Conservation (phyloP, 169 alveolate species). For the Plasmodium falciparum region DNA sequence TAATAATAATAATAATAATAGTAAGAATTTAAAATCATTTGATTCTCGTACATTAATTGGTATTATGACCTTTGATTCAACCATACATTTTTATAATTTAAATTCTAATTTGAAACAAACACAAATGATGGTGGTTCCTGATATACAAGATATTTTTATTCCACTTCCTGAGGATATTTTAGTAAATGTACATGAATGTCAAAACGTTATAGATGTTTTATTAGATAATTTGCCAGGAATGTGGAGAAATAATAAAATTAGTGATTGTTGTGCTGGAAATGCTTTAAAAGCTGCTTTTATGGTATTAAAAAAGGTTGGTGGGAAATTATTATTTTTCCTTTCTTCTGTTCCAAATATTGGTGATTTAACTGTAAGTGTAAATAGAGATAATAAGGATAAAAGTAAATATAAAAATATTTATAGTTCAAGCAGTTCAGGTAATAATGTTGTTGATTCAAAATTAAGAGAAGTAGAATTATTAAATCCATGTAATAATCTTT, state of each 20-base stretch:
- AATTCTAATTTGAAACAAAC: constrained; percentile 88
- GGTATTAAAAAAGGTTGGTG: constrained; percentile 95
- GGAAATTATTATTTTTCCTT: constrained; percentile 91
- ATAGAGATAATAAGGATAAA: constrained; percentile 80
- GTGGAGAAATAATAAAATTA: constrained; percentile 90
- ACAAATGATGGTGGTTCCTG: constrained; percentile 94
- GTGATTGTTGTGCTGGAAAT: constrained; percentile 89
- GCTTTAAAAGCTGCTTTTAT: constrained; percentile 94
- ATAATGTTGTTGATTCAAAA: constrained; percentile 73
- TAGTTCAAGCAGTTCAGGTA: constrained; percentile 50
- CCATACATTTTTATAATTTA: constrained; percentile 95
- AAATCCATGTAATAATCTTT: constrained; percentile 79
- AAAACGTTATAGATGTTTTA: constrained; percentile 76
- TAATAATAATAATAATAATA: constrained; percentile 45
- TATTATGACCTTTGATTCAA: constrained; percentile 95
- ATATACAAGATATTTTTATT: constrained; percentile 92
- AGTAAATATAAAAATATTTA: constrained; percentile 71
- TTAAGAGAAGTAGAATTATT: constrained; percentile 83
- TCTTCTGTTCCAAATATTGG: constrained; percentile 90
- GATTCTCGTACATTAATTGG: constrained; percentile 94
- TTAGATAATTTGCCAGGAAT: constrained; percentile 90
- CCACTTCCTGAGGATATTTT: constrained; percentile 95
- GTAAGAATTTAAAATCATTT: constrained; percentile 53
- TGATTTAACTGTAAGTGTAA: constrained; percentile 86
- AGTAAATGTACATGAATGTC: constrained; percentile 89